Base-by-base conservation (phyloP, 78 protist species). In the Dictyostelium capitatum region DNA sequence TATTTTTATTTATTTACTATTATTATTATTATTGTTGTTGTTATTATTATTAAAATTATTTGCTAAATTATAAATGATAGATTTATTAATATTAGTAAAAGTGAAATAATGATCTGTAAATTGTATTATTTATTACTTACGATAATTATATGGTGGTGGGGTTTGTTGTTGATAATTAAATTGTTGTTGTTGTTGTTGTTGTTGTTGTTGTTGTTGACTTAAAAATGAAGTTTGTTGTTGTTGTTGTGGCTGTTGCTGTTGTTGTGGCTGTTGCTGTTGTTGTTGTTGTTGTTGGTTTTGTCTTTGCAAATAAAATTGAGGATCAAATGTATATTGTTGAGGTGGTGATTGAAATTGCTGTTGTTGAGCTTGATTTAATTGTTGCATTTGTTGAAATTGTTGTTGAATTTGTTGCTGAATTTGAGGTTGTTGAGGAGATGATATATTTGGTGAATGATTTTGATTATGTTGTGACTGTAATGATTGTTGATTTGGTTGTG, bases 201-300 rank as follows among this genome's bases (percentile, higher is more conserved):
- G 80, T 6, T 69, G 74, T 37, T 19, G 89, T 67, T 69, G 80
- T 7, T 82, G 19, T 54, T 54, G 62, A 0, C n/a, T n/a, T n/a
- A n/a, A n/a, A n/a, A n/a, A n/a, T n/a, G n/a, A n/a, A n/a, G n/a
- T n/a, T n/a, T 48, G 4, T 8, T 48, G 51, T 48, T 48, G 43
- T 14, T 1, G 30, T 23, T 1, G 20, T 1, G 10, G 54, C 3
- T 50, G 54, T 50, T 8, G 54, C 3, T 50, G 54, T 50, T 50
- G 54, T 50, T 56, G 65, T 17, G 0, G 6, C 0, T 56, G 65
- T 2, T 57, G 67, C 0, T 57, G 25, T 74, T 30, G 81, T 10
- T 75, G 81, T 41, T 75, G 81, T 19, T 75, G 59, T 41, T 75
- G 57, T 75, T 75, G 81, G 30, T 56, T 30, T 79, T 79, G 83